Conservation (phyloP, 1,139 yeast genomes). For the Geotrichum klebahnii region DNA sequence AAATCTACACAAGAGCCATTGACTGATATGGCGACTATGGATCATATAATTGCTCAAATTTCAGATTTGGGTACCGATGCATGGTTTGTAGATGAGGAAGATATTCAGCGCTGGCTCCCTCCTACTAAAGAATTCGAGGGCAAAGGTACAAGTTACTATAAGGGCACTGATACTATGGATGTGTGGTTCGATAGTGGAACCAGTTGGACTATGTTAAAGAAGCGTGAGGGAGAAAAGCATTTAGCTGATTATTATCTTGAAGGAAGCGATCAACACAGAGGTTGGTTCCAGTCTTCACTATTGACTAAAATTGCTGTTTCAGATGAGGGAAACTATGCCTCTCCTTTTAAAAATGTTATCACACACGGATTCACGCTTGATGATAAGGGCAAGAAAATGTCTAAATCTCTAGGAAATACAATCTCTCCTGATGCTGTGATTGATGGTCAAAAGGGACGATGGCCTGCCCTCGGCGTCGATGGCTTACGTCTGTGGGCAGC, state of each 20-base stretch:
- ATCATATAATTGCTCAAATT: slow-evolving; percentile 51
- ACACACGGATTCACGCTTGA: slow-evolving; percentile 95
- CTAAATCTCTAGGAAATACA: slow-evolving; percentile 84
- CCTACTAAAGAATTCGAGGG: slow-evolving; percentile 36
- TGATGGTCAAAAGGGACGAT: slow-evolving; percentile 54
- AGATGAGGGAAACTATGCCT: slow-evolving; percentile 32
- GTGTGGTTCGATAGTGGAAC: slow-evolving; percentile 99
- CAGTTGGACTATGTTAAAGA: slow-evolving; percentile 70
- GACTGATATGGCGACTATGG: slow-evolving; percentile 50
- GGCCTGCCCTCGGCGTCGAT: slow-evolving; percentile 81
- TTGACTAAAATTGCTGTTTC: slow-evolving; percentile 64
- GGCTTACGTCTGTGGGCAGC: slow-evolving; percentile 92
- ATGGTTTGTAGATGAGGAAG: slow-evolving; percentile 65
- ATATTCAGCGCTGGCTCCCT: slow-evolving; percentile 72
- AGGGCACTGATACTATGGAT: slow-evolving; percentile 91
- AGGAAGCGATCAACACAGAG: slow-evolving; percentile 96
- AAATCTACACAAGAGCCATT: slow-evolving; percentile 57
- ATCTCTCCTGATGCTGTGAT: slow-evolving; percentile 67
- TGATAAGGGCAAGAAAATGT: slow-evolving; percentile 83
- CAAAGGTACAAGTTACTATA: slow-evolving; percentile 45
- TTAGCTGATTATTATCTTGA: slow-evolving; percentile 78
- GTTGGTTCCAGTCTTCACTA: slow-evolving; percentile 96
- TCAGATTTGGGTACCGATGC: slow-evolving; percentile 60
- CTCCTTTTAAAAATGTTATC: slow-evolving; percentile 72
- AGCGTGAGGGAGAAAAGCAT: slow-evolving; percentile 38